Percentiles rank a stretch among this genome's conserved stretches.
Conservation (phyloP, 2,329 filamentous ascomycete genomes). For the Ceratocystis huliohia region DNA sequence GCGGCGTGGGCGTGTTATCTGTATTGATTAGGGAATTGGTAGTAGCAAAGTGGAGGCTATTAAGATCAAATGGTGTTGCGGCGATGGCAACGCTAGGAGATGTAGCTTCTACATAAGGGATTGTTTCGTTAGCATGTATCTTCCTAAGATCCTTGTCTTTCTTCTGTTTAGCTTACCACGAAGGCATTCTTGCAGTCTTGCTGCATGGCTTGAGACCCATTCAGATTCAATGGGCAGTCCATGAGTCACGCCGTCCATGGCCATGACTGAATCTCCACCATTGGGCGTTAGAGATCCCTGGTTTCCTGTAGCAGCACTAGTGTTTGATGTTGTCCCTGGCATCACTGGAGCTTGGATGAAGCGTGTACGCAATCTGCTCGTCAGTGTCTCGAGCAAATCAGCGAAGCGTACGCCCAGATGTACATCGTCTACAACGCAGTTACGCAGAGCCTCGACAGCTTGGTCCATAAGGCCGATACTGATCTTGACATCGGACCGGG, state of each 20-base stretch:
- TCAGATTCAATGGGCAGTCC: not conserved
- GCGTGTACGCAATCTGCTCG: slow-evolving; percentile 57
- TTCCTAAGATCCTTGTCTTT: not conserved
- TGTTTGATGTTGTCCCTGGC: slow-evolving; percentile 20
- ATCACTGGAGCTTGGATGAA: slow-evolving; percentile 50
- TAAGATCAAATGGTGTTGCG: slow-evolving; percentile 49
- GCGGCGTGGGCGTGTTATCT: not conserved
- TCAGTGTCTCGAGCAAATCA: slow-evolving; percentile 67
- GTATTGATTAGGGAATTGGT: slow-evolving; percentile 31
- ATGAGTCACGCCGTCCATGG: not conserved
- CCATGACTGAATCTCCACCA: not conserved
- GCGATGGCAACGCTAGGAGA: slow-evolving; percentile 38
- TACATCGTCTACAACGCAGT: slow-evolving; percentile 72
- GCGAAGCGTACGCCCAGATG: slow-evolving; percentile 76
- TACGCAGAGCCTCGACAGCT: slow-evolving; percentile 60
- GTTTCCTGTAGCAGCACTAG: not conserved
- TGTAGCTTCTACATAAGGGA: not conserved
- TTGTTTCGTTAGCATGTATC: not conserved
- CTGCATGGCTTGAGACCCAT: slow-evolving; percentile 8
- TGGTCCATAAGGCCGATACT: slow-evolving; percentile 64
- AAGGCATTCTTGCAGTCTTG: not conserved
- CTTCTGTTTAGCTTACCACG: not conserved
- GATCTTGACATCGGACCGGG: slow-evolving; percentile 62
- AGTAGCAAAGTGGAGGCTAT: slow-evolving; percentile 42
- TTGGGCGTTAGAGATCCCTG: not conserved